phyloP scores from a whole-genome alignment of 208 protist species.

The Leishmania aethiopica region DNA sequence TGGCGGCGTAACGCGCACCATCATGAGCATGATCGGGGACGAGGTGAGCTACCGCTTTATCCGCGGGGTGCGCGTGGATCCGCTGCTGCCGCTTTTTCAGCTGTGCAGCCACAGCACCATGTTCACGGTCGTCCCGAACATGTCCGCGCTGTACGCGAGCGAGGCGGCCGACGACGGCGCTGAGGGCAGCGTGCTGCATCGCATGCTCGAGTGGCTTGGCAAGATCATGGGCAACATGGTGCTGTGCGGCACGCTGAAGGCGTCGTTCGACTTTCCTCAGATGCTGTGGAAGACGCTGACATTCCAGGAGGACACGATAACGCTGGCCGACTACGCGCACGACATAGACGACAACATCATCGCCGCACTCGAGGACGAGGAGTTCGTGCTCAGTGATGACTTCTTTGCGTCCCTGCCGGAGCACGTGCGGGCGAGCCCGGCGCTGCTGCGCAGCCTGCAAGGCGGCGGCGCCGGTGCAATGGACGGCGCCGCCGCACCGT shows the following conservation, averaged over 20 bases:
- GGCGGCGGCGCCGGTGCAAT: background rate
- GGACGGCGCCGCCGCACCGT: conserved; percentile 4
- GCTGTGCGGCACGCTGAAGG: conserved; percentile 80
- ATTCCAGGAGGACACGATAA: conserved; percentile 53
- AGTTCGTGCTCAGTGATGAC: conserved; percentile 78
- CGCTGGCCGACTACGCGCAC: conserved; percentile 80
- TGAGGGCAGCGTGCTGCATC: conserved; percentile 44
- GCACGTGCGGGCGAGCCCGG: conserved; percentile 24
- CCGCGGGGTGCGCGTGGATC: conserved; percentile 56
- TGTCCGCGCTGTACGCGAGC: conserved; percentile 54
- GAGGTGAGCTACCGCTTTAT: conserved; percentile 76
- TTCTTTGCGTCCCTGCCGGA: conserved; percentile 57
- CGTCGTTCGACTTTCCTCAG: conserved; percentile 68
- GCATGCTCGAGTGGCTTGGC: conserved; percentile 75
- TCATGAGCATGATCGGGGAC: conserved; percentile 86
- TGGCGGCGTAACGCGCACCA: conserved; percentile 83
- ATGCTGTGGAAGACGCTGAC: conserved; percentile 90
- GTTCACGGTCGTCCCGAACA: conserved; percentile 86
- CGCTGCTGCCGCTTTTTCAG: conserved; percentile 80
- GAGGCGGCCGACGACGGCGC: conserved; percentile 43
- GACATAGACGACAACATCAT: conserved; percentile 86
- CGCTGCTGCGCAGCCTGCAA: conserved; percentile 15
- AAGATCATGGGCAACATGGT: conserved; percentile 86
- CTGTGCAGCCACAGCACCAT: conserved; percentile 81
- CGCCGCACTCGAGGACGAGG: conserved; percentile 68